These are phyloP conservation scores for Phialophora macrospora DNA, from an alignment of 2,329 filamentous ascomycete genomes.

Conservation along the genomic window DNA sequence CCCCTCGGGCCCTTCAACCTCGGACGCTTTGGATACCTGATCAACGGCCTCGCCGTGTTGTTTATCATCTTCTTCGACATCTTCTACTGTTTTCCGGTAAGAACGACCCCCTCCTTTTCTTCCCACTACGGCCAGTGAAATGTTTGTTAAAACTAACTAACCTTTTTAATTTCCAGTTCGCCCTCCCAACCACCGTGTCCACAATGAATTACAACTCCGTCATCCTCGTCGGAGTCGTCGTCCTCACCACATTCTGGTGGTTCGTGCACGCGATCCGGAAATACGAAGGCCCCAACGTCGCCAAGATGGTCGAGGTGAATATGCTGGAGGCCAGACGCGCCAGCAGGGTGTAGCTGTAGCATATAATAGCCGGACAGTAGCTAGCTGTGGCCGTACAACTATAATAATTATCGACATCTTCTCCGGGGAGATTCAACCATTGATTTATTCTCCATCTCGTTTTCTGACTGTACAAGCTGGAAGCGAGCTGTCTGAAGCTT, in stretches of 20 bases:
- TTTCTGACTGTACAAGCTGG: no score
- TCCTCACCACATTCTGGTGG: constrained; percentile 51
- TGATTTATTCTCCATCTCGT: no score
- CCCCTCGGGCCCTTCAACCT: constrained; percentile 58
- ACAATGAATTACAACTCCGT: constrained; percentile 61
- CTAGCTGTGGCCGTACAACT: no score
- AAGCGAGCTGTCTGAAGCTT: no score
- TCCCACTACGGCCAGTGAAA: no score
- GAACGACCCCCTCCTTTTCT: not conserved
- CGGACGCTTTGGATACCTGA: constrained; percentile 51
- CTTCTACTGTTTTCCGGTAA: constrained; percentile 63
- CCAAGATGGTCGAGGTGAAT: constrained; percentile 22
- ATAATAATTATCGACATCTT: no score
- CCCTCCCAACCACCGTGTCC: constrained; percentile 51
- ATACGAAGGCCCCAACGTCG: constrained; percentile 34
- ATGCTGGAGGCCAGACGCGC: constrained; percentile 8
- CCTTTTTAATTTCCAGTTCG: constrained; percentile 38
- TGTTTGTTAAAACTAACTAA: no score
- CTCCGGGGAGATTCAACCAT: no score
- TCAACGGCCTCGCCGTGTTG: constrained; percentile 54
- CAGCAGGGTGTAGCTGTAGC: constrained; percentile 14
- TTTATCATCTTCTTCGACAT: constrained; percentile 62
- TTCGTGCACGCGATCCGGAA: constrained; percentile 27
- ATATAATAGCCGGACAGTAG: not conserved
- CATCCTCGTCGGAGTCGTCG: constrained; percentile 46